Conservation (phyloP, 2,329 filamentous ascomycete genomes). For the Sporothrix schenckii region DNA sequence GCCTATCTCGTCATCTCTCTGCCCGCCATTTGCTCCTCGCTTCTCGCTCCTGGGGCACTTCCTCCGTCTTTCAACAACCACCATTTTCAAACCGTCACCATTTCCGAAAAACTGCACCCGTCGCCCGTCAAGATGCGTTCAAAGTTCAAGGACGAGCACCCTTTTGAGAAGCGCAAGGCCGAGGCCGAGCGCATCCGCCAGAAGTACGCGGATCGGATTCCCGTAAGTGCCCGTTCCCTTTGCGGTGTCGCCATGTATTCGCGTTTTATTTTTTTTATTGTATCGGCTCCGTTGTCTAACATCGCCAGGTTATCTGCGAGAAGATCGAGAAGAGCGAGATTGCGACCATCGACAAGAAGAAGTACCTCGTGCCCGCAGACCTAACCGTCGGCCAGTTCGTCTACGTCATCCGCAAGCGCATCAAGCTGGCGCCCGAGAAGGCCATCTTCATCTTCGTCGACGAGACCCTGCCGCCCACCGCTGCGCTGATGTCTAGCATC, state of each 20-base stretch:
- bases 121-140: constrained; percentile 76
- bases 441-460: constrained; percentile 99
- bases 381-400: constrained; percentile 97
- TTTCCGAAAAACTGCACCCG: constrained; percentile 19
- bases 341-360: constrained; percentile 99
- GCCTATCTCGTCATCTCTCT: constrained; percentile 25
- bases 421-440: constrained; percentile 99
- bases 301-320: constrained; percentile 88
- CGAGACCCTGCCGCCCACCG: constrained; percentile 93
- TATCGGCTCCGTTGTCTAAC: background rate
- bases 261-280: no score
- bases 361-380: constrained; percentile 96
- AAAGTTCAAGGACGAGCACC: constrained; percentile 99
- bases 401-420: constrained; percentile 99
- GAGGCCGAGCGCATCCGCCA: constrained; percentile 99
- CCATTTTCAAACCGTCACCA: constrained; percentile 29
- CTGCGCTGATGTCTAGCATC: constrained; percentile 98
- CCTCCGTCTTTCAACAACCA: background rate
- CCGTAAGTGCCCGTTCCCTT: constrained; percentile 65
- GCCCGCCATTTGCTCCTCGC: background rate
- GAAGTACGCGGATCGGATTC: constrained; percentile 98
- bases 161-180: constrained; percentile 99
- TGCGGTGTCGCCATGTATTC: background rate
- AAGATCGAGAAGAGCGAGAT: constrained; percentile 99
- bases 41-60: background rate